phyloP scores from a whole-genome alignment of 1,139 yeast genomes.

The Debaryomycetaceae sp. region DNA sequence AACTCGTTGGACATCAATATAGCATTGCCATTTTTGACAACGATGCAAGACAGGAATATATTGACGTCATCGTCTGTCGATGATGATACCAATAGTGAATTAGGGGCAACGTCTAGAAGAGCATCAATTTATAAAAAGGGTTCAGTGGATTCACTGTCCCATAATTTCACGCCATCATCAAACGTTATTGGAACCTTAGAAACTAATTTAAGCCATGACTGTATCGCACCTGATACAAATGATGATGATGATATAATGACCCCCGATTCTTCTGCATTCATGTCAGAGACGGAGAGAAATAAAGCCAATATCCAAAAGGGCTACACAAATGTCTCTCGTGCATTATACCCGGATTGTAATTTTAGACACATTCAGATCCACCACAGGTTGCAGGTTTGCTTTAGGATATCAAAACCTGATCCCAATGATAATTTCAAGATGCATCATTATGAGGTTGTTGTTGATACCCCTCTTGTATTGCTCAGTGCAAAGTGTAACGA shows the following conservation, averaged over 20 bases:
- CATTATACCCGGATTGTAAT: slow-evolving; percentile 65
- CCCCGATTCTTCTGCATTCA: slow-evolving; percentile 27
- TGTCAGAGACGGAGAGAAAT: slow-evolving; percentile 22
- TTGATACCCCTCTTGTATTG: slow-evolving; percentile 78
- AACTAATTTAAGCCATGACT: slow-evolving; percentile 33
- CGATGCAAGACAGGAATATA: slow-evolving; percentile 32
- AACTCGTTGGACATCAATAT: slow-evolving; percentile 45
- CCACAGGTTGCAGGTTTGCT: slow-evolving; percentile 76
- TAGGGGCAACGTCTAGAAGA: slow-evolving; percentile 15
- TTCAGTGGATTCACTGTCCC: slow-evolving; percentile 7
- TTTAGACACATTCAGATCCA: slow-evolving; percentile 66
- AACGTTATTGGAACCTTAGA: slow-evolving; percentile 42
- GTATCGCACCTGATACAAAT: slow-evolving; percentile 13
- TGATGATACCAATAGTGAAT: slow-evolving; percentile 20
- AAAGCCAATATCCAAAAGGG: slow-evolving; percentile 37
- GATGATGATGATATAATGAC: slow-evolving; percentile 21
- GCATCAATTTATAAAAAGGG: slow-evolving; percentile 5
- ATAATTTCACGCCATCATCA: slow-evolving; percentile 24
- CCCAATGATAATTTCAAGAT: slow-evolving; percentile 53
- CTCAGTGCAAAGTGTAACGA: slow-evolving; percentile 69
- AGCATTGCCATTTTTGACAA: slow-evolving; percentile 46
- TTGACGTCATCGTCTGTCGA: slow-evolving; percentile 23
- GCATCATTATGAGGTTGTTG: slow-evolving; percentile 85
- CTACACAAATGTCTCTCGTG: slow-evolving; percentile 32
- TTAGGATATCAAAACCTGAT: slow-evolving; percentile 70